Base-by-base conservation (phyloP, 1,284 basidiomycete genomes). In the Ustilago hordei region DNA sequence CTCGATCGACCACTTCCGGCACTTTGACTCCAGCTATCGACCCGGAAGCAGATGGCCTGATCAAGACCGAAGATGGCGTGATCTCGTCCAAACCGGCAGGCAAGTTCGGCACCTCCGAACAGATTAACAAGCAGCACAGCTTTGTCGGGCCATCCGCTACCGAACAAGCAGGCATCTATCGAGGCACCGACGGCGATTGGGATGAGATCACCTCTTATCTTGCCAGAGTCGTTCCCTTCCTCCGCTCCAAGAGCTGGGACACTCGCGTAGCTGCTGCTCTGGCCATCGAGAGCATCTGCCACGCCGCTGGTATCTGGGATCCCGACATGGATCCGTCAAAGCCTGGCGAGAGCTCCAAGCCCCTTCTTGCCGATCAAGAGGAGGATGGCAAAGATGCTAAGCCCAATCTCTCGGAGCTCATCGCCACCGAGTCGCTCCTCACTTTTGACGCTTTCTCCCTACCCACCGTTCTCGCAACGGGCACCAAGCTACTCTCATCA, bases 241-340 rank as follows among this genome's bases (percentile, higher is more conserved):
- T 96, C 5, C 93, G 95, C 83, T 95, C 93, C 53, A 93, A 92
- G 87, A 93, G 91, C 43, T 91, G 91, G 81, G 94, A 97, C 74
- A 95, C 95, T 1, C 90, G 94, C 61, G 90, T 91, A 2, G 93
- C 95, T 1, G 93, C 94, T 4, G 93, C 93, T 0, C 90, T 91
- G 60, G 93, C 95, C 2, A 89, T 96, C 57, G 94, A 93, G 0
- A 92, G 93, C 75, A 94, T 96, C 75, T 95, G 93, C 81, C 89
- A 91, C 12, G 90, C 93, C 17, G 91, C 93, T 7, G 94, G 94
- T 1, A 87, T 93, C 17, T 96, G 95, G 95, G 82, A 82, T 53
- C 82, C 83, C 0, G 77, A 79, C 55, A 68, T 75, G 23, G 65
- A 70, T 9, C 59, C 69, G 12, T 66, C 62, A 34, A 74, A 74